Evolutionary conservation across 768 basidiomycete genomes (phyloP), one percentile per base, ranked within the genome.

Genomic region (Xerocomellus chrysenteron): DNA sequence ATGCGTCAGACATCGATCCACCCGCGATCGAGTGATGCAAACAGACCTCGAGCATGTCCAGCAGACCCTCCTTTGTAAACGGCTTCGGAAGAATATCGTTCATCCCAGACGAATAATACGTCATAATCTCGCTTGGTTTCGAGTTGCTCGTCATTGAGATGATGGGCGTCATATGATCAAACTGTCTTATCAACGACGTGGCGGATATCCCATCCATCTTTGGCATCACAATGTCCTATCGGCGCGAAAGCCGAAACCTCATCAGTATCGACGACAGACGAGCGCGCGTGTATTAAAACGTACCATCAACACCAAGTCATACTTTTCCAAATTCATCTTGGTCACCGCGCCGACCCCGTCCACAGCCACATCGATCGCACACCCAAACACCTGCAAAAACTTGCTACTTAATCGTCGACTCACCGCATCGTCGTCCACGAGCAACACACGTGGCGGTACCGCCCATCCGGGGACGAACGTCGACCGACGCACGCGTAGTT

Each of bases 111-210:
- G 69, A 73, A 62, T 70, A 66, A 67, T 95, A 96, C 9, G 87
- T 91, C 84, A 95, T 86, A 59, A 96, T 88, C 72, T 96, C 90
- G 73, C 89, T 88, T 19, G 39, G 39, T 40, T 40, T 40, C 39
- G 39, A 92, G 71, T 94, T 96, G 66, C 86, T 88, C 50, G 95
- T 98, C 96, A 98, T 98, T 24, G 94, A 96, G 61, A 98, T 97
- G 70, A 98, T 98, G 5, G 96, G 96, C 41, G 95, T 97, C 77
- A 87, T 88, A 55, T 86, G 85, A 75, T 98, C 94, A 68, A 98
- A 98, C 74, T 94, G 92, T 17, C 96, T 82, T 63, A 98, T 97
- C 64, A 98, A 73, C 55, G 87, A 92, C 37, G 96, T 98, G 11
- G 96, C 96, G 4, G 88, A 87, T 28, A 94, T 85, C 30, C 94